Evolutionary conservation across 2,329 filamentous ascomycete species (phyloP), one percentile per base, ranked within the genome.

Genomic region (Bipolaris zeicola): DNA sequence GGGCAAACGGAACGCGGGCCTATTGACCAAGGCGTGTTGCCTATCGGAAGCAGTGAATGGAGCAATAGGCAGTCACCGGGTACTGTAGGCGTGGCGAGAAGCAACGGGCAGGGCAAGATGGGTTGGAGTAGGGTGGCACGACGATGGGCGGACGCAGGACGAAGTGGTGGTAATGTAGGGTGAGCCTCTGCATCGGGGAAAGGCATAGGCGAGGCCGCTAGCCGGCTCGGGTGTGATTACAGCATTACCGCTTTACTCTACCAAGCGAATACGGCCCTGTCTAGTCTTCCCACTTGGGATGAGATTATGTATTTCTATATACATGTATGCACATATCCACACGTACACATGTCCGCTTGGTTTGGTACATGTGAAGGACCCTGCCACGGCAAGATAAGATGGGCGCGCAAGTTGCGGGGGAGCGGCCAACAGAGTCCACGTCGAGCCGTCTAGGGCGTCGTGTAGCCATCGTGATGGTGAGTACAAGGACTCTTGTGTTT

Each of bases 401-500:
- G 51, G 47, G 18, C 13, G 50, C 48, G 33, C 22, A 44, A 24
- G n/a, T 28, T 43, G 43, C 16, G 50, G 34, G 50, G 53, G 38
- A 4, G 42, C 34, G 13, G 50, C 18, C 26, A 28, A 28, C 26
- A 10, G 26, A 28, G 34, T 56, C 20, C 38, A 24, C 38, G 3
- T 13, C 49, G 48, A 55, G 60, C 54, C 52, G 34, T 52, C 38
- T 24, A 50, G 34, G 20, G 51, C 51, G 53, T 34, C 26, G 60
- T 62, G 54, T 52, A 56, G 55, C 54, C 47, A 55, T 62, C 44
- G 57, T 58, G 44, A 50, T 43, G 26, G 34, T 43, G 14, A 28
- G 58, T 51, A 36, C 24, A 47, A 37, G 36, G 28, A 16, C 24
- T 31, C 22, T 10, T 20, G 39, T 37, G 20, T 36, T 20, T 33